phyloP scores from a whole-genome alignment of 2,329 filamentous ascomycete genomes.

The Trichoderma cornu-damae region DNA sequence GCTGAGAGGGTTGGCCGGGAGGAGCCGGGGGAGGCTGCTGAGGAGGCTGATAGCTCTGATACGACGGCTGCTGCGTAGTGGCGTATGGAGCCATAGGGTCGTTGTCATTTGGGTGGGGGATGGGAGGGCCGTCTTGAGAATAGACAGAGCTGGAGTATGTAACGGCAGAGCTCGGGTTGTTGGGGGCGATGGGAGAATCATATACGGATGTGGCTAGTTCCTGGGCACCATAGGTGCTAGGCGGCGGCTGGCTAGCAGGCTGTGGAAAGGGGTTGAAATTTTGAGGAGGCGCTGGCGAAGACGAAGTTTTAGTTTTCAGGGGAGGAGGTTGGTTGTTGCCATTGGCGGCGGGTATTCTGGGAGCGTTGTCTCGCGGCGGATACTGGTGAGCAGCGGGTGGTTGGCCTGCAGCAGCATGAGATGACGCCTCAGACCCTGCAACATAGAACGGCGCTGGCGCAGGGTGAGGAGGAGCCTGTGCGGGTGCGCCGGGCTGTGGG shows the following conservation, averaged over 20 bases:
- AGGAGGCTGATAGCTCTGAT: slow-evolving; percentile 39
- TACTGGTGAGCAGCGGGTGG: slow-evolving; percentile 42
- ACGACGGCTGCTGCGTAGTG: slow-evolving; percentile 35
- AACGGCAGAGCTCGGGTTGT: slow-evolving; percentile 41
- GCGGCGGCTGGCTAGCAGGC: slow-evolving; percentile 24
- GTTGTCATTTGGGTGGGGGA: slow-evolving; percentile 28
- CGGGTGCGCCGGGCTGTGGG: slow-evolving; percentile 47
- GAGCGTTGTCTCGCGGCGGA: slow-evolving; percentile 48
- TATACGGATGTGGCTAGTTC: slow-evolving; percentile 74
- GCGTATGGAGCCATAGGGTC: slow-evolving; percentile 28
- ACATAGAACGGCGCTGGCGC: slow-evolving; percentile 61
- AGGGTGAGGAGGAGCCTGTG: slow-evolving; percentile 4
- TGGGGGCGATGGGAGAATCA: slow-evolving; percentile 62
- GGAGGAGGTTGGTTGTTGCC: slow-evolving; percentile 47
- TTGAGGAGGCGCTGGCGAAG: slow-evolving; percentile 47
- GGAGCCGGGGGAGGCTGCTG: slow-evolving; percentile 39
- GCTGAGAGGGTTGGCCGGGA: slow-evolving; percentile 32
- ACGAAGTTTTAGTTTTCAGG: slow-evolving; percentile 47
- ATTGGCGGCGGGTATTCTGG: slow-evolving; percentile 43
- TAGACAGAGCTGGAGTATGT: slow-evolving; percentile 46
- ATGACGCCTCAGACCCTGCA: slow-evolving; percentile 51
- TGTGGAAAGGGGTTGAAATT: slow-evolving; percentile 42
- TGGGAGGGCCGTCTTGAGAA: slow-evolving; percentile 42
- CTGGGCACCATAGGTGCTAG: slow-evolving; percentile 51
- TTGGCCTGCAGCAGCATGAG: slow-evolving; percentile 30